These are phyloP conservation scores for Gossypium mustelinum DNA, from an alignment of 345 rosid species.

Conservation along the genomic window DNA sequence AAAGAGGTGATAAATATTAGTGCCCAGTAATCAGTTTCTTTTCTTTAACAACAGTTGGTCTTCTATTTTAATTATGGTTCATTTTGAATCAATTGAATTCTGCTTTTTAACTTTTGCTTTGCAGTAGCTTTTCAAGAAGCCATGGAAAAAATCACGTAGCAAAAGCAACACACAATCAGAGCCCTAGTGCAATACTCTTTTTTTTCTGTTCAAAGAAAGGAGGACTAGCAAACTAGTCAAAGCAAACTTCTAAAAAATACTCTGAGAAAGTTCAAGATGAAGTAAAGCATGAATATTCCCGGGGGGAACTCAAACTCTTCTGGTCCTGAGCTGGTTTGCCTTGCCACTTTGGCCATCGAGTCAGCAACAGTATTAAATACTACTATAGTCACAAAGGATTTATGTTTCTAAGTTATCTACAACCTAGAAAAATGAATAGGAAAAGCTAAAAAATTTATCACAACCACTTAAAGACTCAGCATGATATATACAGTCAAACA, in stretches of 20 bases:
- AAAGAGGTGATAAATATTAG: background rate
- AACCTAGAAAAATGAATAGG: background rate
- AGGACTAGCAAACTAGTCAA: too few species aligned
- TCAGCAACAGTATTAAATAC: background rate
- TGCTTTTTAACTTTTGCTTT: background rate
- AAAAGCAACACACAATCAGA: background rate
- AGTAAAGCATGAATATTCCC: too few species aligned
- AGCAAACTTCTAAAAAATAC: too few species aligned
- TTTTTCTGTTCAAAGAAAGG: too few species aligned
- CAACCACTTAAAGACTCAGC: background rate
- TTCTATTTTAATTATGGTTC: background rate
- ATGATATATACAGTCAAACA: background rate
- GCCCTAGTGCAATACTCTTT: background rate
- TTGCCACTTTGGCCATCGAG: too few species aligned
- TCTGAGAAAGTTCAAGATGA: too few species aligned
- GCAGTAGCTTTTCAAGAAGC: conserved; percentile 1
- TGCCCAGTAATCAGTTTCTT: background rate
- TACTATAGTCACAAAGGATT: background rate
- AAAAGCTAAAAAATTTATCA: background rate
- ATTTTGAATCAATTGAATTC: background rate
- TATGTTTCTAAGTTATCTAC: background rate
- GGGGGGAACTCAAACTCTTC: too few species aligned
- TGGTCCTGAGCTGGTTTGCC: too few species aligned
- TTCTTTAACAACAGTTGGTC: background rate
- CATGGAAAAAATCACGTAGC: background rate